A percentile compares a stretch with the other conserved stretches of the same genome.
phyloP scores from a whole-genome alignment of 495 filamentous ascomycete species.

The Niebla homalea region DNA sequence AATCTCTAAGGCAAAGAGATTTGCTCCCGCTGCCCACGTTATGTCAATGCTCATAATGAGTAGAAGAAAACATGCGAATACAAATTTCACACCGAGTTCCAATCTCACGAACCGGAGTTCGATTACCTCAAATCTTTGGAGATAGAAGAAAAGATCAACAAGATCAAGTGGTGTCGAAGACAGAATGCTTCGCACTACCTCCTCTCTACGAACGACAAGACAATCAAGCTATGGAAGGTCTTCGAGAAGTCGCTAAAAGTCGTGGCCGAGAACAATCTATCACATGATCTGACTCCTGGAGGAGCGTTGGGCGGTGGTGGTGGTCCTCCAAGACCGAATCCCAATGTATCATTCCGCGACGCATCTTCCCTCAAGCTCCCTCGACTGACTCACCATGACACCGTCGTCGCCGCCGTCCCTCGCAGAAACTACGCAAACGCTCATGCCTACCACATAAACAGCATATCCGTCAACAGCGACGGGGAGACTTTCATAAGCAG shows the following conservation, averaged over 20 bases:
- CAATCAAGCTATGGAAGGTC: conserved; percentile 99
- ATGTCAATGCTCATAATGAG: conserved; percentile 14
- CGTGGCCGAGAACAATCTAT: conserved; percentile 96
- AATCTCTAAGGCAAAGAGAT: neutral
- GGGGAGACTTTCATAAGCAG: conserved; percentile 99
- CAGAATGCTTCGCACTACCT: conserved; percentile 98
- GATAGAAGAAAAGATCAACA: conserved; percentile 99
- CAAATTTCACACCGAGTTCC: conserved; percentile 99
- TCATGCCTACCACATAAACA: conserved; percentile 99
- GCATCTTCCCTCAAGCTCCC: conserved; percentile 81
- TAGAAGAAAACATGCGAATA: conserved; percentile 99
- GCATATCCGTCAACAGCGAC: conserved; percentile 98
- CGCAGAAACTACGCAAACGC: conserved; percentile 94
- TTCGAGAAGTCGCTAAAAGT: conserved; percentile 99
- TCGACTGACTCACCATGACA: conserved; percentile 93
- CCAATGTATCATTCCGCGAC: conserved; percentile 61
- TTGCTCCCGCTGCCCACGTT: conserved; percentile 1
- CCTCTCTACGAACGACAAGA: conserved; percentile 98
- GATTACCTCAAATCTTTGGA: conserved; percentile 98
- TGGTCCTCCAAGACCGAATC: conserved; percentile 51
- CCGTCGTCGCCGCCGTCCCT: conserved; percentile 91
- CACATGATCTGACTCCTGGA: conserved; percentile 78
- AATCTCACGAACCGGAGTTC: conserved; percentile 98
- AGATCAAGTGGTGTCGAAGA: conserved; percentile 98
- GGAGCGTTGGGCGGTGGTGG: conserved; percentile 62